These are phyloP conservation scores for Ammopiptanthus mongolicus DNA, from an alignment of 306 rosid genomes.

Conservation along the genomic window DNA sequence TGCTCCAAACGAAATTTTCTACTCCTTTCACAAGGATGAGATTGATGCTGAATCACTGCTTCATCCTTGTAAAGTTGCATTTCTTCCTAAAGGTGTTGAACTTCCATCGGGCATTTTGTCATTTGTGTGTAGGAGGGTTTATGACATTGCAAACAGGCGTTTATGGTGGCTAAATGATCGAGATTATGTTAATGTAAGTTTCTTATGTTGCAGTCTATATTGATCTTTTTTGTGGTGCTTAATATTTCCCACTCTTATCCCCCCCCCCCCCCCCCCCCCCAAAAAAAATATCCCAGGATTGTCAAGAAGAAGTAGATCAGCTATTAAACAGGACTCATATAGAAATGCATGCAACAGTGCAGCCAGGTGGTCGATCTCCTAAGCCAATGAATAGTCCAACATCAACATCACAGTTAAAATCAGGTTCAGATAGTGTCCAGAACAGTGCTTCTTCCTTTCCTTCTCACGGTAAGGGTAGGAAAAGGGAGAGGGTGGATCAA, in stretches of 20 bases:
- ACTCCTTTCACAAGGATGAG: conserved; percentile 87
- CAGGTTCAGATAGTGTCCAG: conserved; percentile 68
- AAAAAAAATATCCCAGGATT: conserved; percentile 53
- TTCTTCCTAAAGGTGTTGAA: conserved; percentile 69
- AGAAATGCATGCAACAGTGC: conserved; percentile 79
- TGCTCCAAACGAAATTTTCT: conserved; percentile 79
- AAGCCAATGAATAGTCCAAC: conserved; percentile 74
- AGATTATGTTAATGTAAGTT: conserved; percentile 72
- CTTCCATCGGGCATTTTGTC: conserved; percentile 74
- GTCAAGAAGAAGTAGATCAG: conserved; percentile 78
- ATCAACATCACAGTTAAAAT: conserved; percentile 65
- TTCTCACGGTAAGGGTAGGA: conserved; percentile 61
- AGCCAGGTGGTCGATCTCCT: conserved; percentile 81
- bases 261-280: neutral
- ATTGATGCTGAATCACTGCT: conserved; percentile 70
- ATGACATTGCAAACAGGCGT: conserved; percentile 73
- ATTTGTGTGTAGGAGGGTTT: conserved; percentile 83
- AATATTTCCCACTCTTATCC: neutral
- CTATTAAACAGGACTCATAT: conserved; percentile 53
- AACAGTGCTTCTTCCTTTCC: conserved; percentile 57
- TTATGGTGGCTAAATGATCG: conserved; percentile 87
- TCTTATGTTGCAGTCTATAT: neutral
- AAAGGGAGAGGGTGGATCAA: conserved; percentile 78
- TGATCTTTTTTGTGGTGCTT: neutral
- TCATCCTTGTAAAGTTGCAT: conserved; percentile 93